phyloP scores from a whole-genome alignment of 306 rosid genomes.

The Vigna trinervia region DNA sequence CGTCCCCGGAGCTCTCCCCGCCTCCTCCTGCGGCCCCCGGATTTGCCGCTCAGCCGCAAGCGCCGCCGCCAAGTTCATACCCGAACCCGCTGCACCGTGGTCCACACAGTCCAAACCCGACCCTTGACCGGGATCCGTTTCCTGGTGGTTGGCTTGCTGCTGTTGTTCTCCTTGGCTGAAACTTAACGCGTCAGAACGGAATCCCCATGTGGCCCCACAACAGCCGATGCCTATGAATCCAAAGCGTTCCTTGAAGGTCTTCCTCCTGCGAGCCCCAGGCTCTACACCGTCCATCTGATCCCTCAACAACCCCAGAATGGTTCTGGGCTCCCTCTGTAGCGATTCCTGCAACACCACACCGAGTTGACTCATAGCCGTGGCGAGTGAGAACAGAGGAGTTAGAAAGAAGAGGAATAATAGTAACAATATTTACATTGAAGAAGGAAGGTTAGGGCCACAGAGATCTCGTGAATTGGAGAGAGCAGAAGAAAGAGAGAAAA shows the following conservation, averaged over 20 bases:
- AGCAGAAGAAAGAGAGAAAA: neutral
- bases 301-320: conserved; percentile 68
- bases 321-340: conserved; percentile 63
- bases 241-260: conserved; percentile 75
- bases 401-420: too few species aligned
- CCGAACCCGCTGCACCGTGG: conserved; percentile 51
- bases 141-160: neutral
- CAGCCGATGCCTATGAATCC: conserved; percentile 79
- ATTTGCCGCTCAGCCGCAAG: conserved; percentile 86
- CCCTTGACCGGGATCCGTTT: conserved; percentile 39
- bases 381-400: conserved; percentile 14
- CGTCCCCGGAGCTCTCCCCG: conserved; percentile 44
- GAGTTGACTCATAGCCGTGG: conserved; percentile 70
- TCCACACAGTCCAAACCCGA: conserved; percentile 50
- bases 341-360: conserved; percentile 75
- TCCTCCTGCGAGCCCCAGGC: conserved; percentile 48
- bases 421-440: conserved; percentile 41
- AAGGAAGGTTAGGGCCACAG: conserved; percentile 36
- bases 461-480: conserved; percentile 61
- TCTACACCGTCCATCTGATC: conserved; percentile 73
- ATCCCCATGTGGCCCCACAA: conserved; percentile 84
- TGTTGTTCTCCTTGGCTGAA: conserved; percentile 6
- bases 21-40: conserved; percentile 45
- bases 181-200: conserved; percentile 43
- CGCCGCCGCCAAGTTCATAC: conserved; percentile 94